Conservation (phyloP, 805 yeast species). For the Starmerella khaoyaiensis region DNA sequence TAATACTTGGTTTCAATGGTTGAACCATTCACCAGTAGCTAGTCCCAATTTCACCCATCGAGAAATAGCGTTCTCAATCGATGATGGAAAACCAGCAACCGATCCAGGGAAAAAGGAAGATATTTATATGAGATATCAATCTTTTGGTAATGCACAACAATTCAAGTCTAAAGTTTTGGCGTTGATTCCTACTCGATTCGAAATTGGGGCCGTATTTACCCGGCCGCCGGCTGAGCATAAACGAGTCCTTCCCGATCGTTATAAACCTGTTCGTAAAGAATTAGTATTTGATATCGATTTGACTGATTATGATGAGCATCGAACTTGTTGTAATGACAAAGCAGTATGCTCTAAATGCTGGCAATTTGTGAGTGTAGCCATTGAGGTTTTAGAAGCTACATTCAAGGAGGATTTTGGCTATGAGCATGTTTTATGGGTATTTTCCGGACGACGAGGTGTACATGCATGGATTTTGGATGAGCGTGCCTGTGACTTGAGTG, state of each 20-base stretch:
- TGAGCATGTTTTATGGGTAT: slow-evolving; percentile 79
- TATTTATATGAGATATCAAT: slow-evolving; percentile 79
- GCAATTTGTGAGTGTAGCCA: slow-evolving; percentile 80
- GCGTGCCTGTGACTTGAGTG: slow-evolving; percentile 64
- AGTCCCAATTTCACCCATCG: slow-evolving; percentile 64
- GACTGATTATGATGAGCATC: slow-evolving; percentile 86
- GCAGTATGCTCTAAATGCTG: slow-evolving; percentile 81
- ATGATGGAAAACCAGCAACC: too few species aligned
- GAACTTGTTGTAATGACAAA: slow-evolving; percentile 87
- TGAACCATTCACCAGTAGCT: slow-evolving; percentile 71
- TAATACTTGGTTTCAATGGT: slow-evolving; percentile 71
- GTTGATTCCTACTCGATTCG: slow-evolving; percentile 80
- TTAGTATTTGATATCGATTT: slow-evolving; percentile 93
- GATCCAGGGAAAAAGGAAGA: slow-evolving; percentile 49
- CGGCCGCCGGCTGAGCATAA: slow-evolving; percentile 81
- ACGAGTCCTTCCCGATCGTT: slow-evolving; percentile 55
- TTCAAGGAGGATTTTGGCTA: slow-evolving; percentile 83
- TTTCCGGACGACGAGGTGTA: slow-evolving; percentile 96
- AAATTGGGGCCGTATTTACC: slow-evolving; percentile 83
- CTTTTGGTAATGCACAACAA: slow-evolving; percentile 52
- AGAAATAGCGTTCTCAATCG: slow-evolving; percentile 82
- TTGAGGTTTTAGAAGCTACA: slow-evolving; percentile 57
- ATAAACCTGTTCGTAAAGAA: slow-evolving; percentile 76
- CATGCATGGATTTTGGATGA: slow-evolving; percentile 95
- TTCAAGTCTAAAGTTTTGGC: slow-evolving; percentile 64